Conservation (phyloP, 768 basidiomycete species). For the Kwoniella sp. region DNA sequence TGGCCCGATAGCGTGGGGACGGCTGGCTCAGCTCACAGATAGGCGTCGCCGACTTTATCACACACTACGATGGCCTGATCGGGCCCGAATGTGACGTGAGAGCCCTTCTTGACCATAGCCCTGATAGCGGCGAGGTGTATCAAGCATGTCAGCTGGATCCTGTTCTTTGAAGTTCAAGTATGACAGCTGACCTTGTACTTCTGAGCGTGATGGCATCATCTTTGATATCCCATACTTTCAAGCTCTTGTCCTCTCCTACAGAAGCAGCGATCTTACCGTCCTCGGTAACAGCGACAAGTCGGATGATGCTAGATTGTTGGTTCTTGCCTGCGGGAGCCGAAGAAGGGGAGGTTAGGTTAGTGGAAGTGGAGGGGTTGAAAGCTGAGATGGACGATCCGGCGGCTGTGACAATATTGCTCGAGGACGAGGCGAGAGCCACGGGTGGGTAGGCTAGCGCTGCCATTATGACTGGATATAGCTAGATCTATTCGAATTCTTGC, state of each 20-base stretch:
- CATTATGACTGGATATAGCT: conserved; percentile 11
- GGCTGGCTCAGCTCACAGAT: conserved; percentile 67
- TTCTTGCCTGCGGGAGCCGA: conserved; percentile 2
- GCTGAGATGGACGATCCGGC: conserved; percentile 29
- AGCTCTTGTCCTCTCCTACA: conserved; percentile 73
- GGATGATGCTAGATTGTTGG: conserved; percentile 29
- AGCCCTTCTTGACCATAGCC: conserved; percentile 81
- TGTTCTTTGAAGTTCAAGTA: conserved; percentile 26
- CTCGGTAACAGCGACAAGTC: conserved; percentile 38
- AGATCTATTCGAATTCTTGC: not conserved
- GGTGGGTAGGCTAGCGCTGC: conserved; percentile 23
- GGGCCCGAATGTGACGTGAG: conserved; percentile 66
- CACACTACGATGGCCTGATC: conserved; percentile 74
- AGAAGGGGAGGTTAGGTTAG: conserved; percentile 14
- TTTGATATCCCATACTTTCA: conserved; percentile 71
- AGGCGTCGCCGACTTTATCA: conserved; percentile 95
- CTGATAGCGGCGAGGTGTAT: conserved; percentile 59
- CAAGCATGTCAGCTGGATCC: conserved; percentile 8
- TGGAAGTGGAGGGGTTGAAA: conserved; percentile 15
- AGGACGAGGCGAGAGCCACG: conserved; percentile 29
- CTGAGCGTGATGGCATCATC: conserved; percentile 62
- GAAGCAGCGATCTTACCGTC: conserved; percentile 61
- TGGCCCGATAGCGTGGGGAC: too few species aligned
- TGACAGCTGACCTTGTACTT: conserved; percentile 64
- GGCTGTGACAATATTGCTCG: conserved; percentile 21